Evolutionary conservation across 140 eudicot genomes (phyloP), one percentile per base, ranked within the genome.

Genomic region (Ambrosia hybrid): DNA sequence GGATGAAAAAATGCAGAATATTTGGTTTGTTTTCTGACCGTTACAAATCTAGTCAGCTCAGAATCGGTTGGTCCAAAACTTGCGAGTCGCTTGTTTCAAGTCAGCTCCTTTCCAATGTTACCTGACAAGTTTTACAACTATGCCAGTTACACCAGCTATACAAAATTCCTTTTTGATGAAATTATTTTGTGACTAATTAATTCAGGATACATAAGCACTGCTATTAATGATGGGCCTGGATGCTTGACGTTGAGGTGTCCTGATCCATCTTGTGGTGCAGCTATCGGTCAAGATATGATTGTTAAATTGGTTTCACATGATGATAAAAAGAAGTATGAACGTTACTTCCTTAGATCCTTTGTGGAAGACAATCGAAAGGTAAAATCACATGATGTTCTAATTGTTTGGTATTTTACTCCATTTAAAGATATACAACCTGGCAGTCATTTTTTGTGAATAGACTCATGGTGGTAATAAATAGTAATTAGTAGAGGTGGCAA

Each of bases 281-380:
- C 96, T 76, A 83, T 94, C 72, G 97, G 99, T 78, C 97, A 85
- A 78, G 97, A 88, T 83, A 94, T 94, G 99, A 86, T 94, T 77
- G 80, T 81, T 71, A 14, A 57, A 49, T 73, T 88, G 84, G 90
- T 84, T 67, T 67, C 84, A 9, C 75, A 45, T 9, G 96, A 90
- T 63, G 99, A 94, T 72, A 83, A 55, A 79, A 77, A 78, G 77
- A 94, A 90, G 81, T 94, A 94, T 80, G 83, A 71, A 7, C 99
- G 97, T 58, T 94, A 94, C 82, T 87, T 90, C 71, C 92, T 94
- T 74, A 83, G 99, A 73, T 94, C 99, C 38, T 94, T 84, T 73
- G 83, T 94, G 55, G 99, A 94, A 83, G 95, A 90, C 84, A 94
- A 90, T 75, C 86, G 97, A 75, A 94, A 94, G 96, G 99, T 94